These are phyloP conservation scores for Mycosarcoma mackinlayi DNA, from an alignment of 1,284 basidiomycete species.

Conservation along the genomic window DNA sequence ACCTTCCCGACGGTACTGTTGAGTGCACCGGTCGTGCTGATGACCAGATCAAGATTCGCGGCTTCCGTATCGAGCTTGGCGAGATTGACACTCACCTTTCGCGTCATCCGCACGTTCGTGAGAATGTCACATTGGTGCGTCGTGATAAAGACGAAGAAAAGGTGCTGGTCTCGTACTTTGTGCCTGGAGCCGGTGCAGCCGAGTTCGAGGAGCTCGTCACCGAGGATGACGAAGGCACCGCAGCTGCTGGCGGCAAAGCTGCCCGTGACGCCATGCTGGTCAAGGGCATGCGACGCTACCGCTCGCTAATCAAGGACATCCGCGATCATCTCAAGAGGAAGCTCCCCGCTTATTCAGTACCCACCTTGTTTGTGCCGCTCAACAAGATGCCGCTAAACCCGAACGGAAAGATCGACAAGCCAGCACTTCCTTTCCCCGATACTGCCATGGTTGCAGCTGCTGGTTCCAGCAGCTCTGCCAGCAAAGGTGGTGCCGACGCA, in stretches of 20 bases:
- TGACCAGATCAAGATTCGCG: slow-evolving; percentile 99
- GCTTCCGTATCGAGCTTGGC: slow-evolving; percentile 97
- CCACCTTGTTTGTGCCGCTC: slow-evolving; percentile 80
- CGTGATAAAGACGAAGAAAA: slow-evolving; percentile 99
- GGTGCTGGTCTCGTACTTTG: slow-evolving; percentile 97
- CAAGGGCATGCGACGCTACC: slow-evolving; percentile 68
- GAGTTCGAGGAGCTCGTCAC: slow-evolving; percentile 77
- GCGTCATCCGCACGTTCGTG: slow-evolving; percentile 89
- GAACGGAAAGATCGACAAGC: slow-evolving; percentile 99
- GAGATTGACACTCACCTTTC: slow-evolving; percentile 98
- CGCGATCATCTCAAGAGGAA: slow-evolving; percentile 97
- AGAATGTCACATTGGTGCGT: slow-evolving; percentile 96
- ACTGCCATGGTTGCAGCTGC: slow-evolving; percentile 77
- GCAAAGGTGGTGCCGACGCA: slow-evolving; percentile 20
- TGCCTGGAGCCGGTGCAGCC: slow-evolving; percentile 81
- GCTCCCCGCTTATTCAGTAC: slow-evolving; percentile 76
- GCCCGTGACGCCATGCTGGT: slow-evolving; percentile 52
- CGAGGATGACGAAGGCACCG: slow-evolving; percentile 68
- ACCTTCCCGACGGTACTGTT: slow-evolving; percentile 90
- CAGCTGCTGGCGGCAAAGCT: slow-evolving; percentile 33
- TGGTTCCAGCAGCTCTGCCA: slow-evolving; percentile 15
- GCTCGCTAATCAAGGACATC: slow-evolving; percentile 85
- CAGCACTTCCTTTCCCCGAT: slow-evolving; percentile 97
- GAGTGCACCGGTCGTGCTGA: slow-evolving; percentile 98
- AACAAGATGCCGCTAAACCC: slow-evolving; percentile 97